phyloP scores from a whole-genome alignment of 495 filamentous ascomycete species.

The Trichoderma gamsii region DNA sequence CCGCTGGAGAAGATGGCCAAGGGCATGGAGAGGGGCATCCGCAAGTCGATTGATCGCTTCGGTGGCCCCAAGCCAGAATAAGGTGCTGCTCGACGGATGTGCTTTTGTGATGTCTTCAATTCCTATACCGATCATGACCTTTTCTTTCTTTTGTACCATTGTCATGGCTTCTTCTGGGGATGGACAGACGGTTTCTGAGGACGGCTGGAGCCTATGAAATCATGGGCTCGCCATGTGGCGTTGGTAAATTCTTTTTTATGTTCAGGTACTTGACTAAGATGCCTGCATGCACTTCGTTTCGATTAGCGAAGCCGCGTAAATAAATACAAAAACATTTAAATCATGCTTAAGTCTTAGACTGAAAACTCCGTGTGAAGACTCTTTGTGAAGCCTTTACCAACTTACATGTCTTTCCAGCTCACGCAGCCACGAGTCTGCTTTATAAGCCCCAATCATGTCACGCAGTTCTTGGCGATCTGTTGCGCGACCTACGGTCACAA shows the following conservation, averaged over 20 bases:
- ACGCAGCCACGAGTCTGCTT: no score
- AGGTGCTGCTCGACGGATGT: background rate
- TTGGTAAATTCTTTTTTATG: background rate
- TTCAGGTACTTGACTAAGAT: background rate
- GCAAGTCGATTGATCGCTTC: conserved; percentile 32
- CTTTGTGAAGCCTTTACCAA: background rate
- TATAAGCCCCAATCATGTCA: no score
- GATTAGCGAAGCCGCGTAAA: background rate
- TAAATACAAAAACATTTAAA: background rate
- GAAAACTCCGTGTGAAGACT: no score
- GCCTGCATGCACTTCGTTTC: conserved; percentile 3
- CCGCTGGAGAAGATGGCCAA: conserved; percentile 42
- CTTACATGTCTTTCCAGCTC: no score
- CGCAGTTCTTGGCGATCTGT: no score
- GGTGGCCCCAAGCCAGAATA: background rate
- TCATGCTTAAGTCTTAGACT: background rate
- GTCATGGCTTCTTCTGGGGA: background rate
- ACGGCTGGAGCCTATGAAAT: conserved; percentile 3
- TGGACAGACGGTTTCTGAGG: background rate
- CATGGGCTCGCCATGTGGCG: conserved; percentile 10
- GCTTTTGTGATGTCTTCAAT: background rate
- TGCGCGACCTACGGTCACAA: no score
- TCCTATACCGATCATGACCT: background rate
- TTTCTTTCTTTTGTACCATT: background rate
- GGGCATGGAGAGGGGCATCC: conserved; percentile 36